phyloP scores from a whole-genome alignment of 495 filamentous ascomycete genomes.

The Aspergillus heteromorphus region DNA sequence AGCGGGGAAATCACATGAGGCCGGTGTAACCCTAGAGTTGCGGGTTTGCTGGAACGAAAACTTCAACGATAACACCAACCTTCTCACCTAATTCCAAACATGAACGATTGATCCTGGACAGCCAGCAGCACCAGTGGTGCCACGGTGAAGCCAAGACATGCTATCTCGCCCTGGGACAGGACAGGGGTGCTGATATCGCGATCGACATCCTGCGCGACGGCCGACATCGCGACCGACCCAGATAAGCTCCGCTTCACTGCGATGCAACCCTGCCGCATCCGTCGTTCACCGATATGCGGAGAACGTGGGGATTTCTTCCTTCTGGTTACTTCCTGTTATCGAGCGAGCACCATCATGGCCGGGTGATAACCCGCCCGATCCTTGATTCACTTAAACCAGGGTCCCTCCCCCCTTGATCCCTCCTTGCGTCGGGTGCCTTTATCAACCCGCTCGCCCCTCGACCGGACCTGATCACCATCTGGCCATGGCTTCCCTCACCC shows the following conservation, averaged over 20 bases:
- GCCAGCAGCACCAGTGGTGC: too few relatives aligned
- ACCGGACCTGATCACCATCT: neutral
- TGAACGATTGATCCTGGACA: too few relatives aligned
- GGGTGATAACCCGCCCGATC: neutral
- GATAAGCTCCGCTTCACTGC: neutral
- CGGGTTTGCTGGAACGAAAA: too few relatives aligned
- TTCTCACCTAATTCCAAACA: too few relatives aligned
- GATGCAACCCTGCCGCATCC: conserved; percentile 2
- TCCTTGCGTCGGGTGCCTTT: neutral
- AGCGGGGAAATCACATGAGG: too few relatives aligned
- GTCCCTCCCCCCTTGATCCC: neutral
- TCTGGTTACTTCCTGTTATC: neutral
- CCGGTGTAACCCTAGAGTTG: too few relatives aligned
- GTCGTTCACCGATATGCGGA: neutral
- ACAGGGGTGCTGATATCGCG: conserved; percentile 1
- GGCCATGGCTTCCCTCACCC: neutral
- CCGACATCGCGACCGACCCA: neutral
- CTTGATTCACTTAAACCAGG: neutral
- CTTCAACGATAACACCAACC: too few relatives aligned
- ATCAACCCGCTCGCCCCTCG: neutral
- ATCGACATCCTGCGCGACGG: neutral
- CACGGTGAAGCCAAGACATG: neutral
- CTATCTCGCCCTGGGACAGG: neutral
- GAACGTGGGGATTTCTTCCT: neutral
- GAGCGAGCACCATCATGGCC: neutral